These are phyloP conservation scores for Polygonum aviculare DNA, from an alignment of 148 eudicot genomes.

Conservation along the genomic window DNA sequence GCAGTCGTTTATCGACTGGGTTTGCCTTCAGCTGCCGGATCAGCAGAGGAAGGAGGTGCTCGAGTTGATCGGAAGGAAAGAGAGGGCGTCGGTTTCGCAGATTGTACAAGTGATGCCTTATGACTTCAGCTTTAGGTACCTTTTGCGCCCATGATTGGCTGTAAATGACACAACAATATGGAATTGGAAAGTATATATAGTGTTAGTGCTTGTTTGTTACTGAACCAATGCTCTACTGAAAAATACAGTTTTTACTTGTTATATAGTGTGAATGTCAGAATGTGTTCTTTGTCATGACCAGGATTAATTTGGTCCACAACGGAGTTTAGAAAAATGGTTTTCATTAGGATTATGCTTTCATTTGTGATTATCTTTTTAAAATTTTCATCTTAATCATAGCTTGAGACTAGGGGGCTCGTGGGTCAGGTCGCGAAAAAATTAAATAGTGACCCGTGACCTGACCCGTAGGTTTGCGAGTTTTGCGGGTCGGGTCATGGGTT, in stretches of 20 bases:
- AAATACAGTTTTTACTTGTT: not conserved
- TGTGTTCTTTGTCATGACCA: not conserved
- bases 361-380: no score
- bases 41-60: conserved; percentile 44
- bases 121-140: conserved; percentile 86
- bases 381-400: no score
- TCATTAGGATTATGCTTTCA: not conserved
- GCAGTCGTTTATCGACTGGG: conserved; percentile 73
- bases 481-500: no score
- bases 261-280: not conserved
- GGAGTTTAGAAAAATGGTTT: not conserved
- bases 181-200: not conserved
- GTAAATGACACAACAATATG: conserved; percentile 1
- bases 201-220: not conserved
- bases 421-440: no score
- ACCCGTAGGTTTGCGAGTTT: no score
- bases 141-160: conserved; percentile 31
- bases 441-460: no score
- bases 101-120: conserved; percentile 53
- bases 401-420: no score
- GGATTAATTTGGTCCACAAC: not conserved
- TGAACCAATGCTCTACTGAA: not conserved
- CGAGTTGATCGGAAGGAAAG: conserved; percentile 33
- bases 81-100: conserved; percentile 34
- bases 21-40: conserved; percentile 74